These are phyloP conservation scores for Helotiales sp. DNA, from an alignment of 2,329 filamentous ascomycete species.

Conservation along the genomic window DNA sequence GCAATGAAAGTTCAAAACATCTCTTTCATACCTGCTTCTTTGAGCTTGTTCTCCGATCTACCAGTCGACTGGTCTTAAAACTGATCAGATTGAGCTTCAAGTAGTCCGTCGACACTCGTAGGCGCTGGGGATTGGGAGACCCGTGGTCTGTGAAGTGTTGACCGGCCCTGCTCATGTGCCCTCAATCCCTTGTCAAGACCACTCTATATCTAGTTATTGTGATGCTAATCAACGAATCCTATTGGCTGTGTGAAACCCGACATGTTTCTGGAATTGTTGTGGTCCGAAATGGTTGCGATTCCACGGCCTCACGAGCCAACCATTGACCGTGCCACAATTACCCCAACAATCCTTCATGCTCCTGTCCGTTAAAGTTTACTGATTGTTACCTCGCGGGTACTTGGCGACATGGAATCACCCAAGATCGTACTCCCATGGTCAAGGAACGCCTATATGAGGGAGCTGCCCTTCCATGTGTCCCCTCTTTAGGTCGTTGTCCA, in stretches of 20 bases:
- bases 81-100: neutral
- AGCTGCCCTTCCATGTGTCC: neutral
- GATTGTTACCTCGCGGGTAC: conserved; percentile 11
- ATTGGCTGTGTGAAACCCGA: neutral
- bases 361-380: conserved; percentile 11
- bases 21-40: conserved; percentile 19
- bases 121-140: neutral
- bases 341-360: neutral
- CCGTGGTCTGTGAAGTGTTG: neutral
- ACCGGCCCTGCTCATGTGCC: neutral
- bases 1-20: conserved; percentile 9
- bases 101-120: neutral
- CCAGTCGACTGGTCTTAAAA: neutral
- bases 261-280: conserved; percentile 20
- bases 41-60: conserved; percentile 10
- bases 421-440: conserved; percentile 6
- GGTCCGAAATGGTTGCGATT: neutral
- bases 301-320: conserved; percentile 4
- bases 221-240: neutral
- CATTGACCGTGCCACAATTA: conserved; percentile 14
- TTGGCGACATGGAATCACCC: conserved; percentile 8
- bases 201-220: neutral
- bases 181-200: conserved; percentile 1
- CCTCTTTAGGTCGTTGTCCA: conserved; percentile 6
- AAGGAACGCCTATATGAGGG: conserved; percentile 16